phyloP scores from a whole-genome alignment of 2,329 filamentous ascomycete genomes.

The Pleoardoris graminearum region DNA sequence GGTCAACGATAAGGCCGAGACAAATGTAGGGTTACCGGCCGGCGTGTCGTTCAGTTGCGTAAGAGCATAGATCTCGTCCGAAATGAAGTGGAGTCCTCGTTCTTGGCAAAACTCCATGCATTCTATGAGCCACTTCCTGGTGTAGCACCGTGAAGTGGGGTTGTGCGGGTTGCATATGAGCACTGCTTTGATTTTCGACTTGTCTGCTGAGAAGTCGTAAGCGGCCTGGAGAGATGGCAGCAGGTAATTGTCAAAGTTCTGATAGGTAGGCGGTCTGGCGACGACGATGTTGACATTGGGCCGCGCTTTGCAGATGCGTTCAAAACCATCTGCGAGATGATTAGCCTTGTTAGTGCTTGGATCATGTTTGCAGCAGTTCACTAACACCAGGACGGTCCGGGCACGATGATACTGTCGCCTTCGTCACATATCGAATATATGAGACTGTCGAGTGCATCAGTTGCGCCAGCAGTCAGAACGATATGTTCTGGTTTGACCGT shows the following conservation, averaged over 20 bases:
- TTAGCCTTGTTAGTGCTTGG: neutral
- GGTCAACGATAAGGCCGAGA: slow-evolving; percentile 30
- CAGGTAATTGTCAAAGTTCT: slow-evolving; percentile 38
- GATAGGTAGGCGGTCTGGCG: slow-evolving; percentile 33
- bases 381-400: slow-evolving; percentile 39
- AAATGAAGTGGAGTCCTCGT: slow-evolving; percentile 33
- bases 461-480: slow-evolving; percentile 32
- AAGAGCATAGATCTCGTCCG: slow-evolving; percentile 33
- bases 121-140: slow-evolving; percentile 28
- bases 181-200: slow-evolving; percentile 36
- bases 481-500: slow-evolving; percentile 30
- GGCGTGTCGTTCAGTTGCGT: slow-evolving; percentile 14
- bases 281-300: slow-evolving; percentile 32
- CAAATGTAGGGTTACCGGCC: slow-evolving; percentile 20
- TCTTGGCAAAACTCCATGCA: slow-evolving; percentile 42
- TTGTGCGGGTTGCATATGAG: slow-evolving; percentile 36
- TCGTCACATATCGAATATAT: slow-evolving; percentile 37
- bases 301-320: slow-evolving; percentile 21
- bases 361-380: neutral
- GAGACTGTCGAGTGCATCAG: slow-evolving; percentile 32
- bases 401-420: slow-evolving; percentile 37
- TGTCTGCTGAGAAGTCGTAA: slow-evolving; percentile 33
- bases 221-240: slow-evolving; percentile 35
- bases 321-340: slow-evolving; percentile 25
- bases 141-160: slow-evolving; percentile 32